These are phyloP conservation scores for Ricinus communis DNA, from an alignment of 345 rosid genomes.

Conservation along the genomic window DNA sequence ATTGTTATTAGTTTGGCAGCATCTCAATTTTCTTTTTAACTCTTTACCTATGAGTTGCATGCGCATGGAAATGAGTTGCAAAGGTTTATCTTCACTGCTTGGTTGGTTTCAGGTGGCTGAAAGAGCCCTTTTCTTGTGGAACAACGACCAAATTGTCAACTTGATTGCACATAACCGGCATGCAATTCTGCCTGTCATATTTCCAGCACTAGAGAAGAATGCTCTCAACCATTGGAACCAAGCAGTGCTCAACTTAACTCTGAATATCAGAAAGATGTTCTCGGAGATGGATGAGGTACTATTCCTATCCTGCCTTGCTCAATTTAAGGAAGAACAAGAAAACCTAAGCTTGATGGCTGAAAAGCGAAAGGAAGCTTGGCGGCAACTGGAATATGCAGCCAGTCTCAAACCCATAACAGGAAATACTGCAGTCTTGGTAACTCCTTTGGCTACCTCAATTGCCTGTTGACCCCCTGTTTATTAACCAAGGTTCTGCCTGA, in stretches of 20 bases:
- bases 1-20: neutral
- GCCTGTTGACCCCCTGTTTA: slow-evolving; percentile 34
- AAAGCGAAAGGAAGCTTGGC: slow-evolving; percentile 67
- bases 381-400: slow-evolving; percentile 60
- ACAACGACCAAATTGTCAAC: slow-evolving; percentile 83
- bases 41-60: neutral
- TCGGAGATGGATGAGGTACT: slow-evolving; percentile 72
- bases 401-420: slow-evolving; percentile 61
- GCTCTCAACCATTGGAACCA: slow-evolving; percentile 78
- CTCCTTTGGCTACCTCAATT: slow-evolving; percentile 51
- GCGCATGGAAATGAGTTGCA: neutral
- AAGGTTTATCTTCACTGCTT: neutral
- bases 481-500: neutral
- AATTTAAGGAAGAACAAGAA: slow-evolving; percentile 59
- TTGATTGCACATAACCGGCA: slow-evolving; percentile 67
- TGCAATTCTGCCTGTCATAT: slow-evolving; percentile 61
- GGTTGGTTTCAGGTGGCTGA: slow-evolving; percentile 73
- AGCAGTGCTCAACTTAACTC: slow-evolving; percentile 65
- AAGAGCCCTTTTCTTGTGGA: slow-evolving; percentile 85
- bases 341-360: slow-evolving; percentile 43
- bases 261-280: slow-evolving; percentile 70
- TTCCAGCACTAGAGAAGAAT: slow-evolving; percentile 74
- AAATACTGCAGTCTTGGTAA: slow-evolving; percentile 64
- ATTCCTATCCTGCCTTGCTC: slow-evolving; percentile 60
- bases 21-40: neutral